phyloP scores from a whole-genome alignment of 345 rosid species.

The Abelmoschus esculentus region DNA sequence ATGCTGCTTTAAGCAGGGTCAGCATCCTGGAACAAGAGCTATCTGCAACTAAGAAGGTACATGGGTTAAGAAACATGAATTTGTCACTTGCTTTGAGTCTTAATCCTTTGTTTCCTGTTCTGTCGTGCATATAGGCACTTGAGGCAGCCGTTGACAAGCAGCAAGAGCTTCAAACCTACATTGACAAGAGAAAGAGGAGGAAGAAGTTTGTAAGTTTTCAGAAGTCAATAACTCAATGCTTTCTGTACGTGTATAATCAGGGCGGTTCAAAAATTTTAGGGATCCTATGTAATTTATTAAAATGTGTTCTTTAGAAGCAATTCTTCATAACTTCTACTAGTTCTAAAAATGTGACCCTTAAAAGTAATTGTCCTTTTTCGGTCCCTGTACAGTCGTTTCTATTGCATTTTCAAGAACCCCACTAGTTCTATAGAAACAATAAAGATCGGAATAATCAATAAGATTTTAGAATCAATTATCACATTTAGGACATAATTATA shows the following conservation, averaged over 20 bases:
- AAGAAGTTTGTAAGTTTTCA: constrained; percentile 28
- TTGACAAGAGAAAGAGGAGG: constrained; percentile 44
- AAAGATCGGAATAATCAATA: no score
- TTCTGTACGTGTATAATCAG: background rate
- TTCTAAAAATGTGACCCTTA: no score
- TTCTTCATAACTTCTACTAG: no score
- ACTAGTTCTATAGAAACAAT: no score
- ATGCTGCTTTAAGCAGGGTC: constrained; percentile 31
- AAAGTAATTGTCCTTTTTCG: no score
- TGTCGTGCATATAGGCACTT: constrained; percentile 35
- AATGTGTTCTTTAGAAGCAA: no score
- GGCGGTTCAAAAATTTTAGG: no score
- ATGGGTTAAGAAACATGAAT: background rate
- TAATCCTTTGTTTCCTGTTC: background rate
- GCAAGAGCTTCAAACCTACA: constrained; percentile 38
- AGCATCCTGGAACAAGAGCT: constrained; percentile 53
- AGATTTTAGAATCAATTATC: no score
- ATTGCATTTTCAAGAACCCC: no score
- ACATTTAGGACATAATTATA: no score
- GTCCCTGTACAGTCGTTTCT: no score
- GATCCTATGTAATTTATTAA: no score
- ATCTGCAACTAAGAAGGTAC: constrained; percentile 64
- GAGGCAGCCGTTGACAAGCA: constrained; percentile 37
- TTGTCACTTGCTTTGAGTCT: background rate
- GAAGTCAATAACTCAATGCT: background rate